These are phyloP conservation scores for Kwoniella pini DNA, from an alignment of 768 basidiomycete genomes.

Conservation along the genomic window DNA sequence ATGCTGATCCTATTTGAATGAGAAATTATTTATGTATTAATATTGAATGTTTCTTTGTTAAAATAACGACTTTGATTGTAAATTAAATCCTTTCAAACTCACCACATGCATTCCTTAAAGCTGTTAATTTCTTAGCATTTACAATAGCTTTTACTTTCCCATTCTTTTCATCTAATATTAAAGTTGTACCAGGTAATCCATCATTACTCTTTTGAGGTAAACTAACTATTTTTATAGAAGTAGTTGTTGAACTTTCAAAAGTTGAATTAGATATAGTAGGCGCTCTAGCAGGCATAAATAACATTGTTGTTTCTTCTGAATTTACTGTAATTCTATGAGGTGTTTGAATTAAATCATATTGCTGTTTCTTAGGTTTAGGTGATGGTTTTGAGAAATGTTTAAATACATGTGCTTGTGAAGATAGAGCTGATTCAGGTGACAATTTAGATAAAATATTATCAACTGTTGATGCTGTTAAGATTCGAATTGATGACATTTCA, in stretches of 20 bases:
- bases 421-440: conserved; percentile 58
- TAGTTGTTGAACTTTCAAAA: conserved; percentile 55
- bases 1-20: conserved; percentile 39
- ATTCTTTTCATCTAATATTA: conserved; percentile 70
- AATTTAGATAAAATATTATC: conserved; percentile 59
- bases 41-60: neutral
- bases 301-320: conserved; percentile 62
- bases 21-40: neutral
- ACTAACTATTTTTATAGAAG: conserved; percentile 73
- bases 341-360: conserved; percentile 46
- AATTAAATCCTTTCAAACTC: no score
- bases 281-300: conserved; percentile 83
- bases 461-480: conserved; percentile 68
- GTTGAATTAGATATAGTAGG: neutral
- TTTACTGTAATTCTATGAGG: conserved; percentile 67
- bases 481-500: conserved; percentile 57
- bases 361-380: conserved; percentile 1
- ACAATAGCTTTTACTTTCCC: conserved; percentile 73
- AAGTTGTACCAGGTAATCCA: conserved; percentile 74
- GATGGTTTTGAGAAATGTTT: conserved; percentile 52
- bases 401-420: conserved; percentile 66
- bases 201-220: conserved; percentile 61
- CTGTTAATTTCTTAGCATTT: conserved; percentile 75
- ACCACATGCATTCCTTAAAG: conserved; percentile 81
- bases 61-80: no score